Evolutionary conservation across 768 basidiomycete species (phyloP).

Genomic region (Sarcodon sp.): DNA sequence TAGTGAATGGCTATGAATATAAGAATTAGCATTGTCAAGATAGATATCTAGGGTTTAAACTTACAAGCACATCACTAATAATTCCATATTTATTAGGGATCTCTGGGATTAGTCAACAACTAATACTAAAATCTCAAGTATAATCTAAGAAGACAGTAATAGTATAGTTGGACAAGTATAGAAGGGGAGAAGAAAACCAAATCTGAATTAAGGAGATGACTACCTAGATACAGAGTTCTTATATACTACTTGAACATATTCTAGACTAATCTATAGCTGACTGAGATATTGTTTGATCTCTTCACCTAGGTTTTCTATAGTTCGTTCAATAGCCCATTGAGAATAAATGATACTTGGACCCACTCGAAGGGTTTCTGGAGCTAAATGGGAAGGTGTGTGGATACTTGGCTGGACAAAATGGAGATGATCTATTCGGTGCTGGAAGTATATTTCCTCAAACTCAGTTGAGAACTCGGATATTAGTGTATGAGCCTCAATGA

Average conservation of each 20-base stretch:
- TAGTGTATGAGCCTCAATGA: slow-evolving; percentile 11
- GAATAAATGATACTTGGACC: slow-evolving; percentile 6
- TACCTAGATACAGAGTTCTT: no score
- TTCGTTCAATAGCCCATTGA: slow-evolving; percentile 14
- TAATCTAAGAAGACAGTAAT: no score
- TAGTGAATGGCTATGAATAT: slow-evolving; percentile 9
- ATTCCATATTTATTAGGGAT: no score
- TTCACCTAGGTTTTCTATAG: slow-evolving; percentile 12
- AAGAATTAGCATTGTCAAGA: background rate
- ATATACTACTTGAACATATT: no score
- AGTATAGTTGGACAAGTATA: no score
- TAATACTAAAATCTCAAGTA: no score
- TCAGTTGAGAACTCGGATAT: slow-evolving; percentile 17
- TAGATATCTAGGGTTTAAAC: background rate
- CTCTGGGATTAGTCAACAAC: no score
- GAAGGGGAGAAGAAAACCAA: no score
- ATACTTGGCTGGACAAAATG: slow-evolving; percentile 22
- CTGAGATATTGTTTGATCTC: no score
- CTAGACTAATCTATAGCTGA: no score
- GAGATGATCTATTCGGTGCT: slow-evolving; percentile 11
- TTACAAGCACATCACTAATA: no score
- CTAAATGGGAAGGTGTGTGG: slow-evolving; percentile 19
- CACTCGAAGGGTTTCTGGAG: slow-evolving; percentile 9
- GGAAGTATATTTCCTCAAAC: slow-evolving; percentile 23
- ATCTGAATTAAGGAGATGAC: no score